A percentile compares a stretch with the other conserved stretches of the same genome.
phyloP scores from a whole-genome alignment of 2,329 filamentous ascomycete genomes.

The Thielaviopsis euricoi region DNA sequence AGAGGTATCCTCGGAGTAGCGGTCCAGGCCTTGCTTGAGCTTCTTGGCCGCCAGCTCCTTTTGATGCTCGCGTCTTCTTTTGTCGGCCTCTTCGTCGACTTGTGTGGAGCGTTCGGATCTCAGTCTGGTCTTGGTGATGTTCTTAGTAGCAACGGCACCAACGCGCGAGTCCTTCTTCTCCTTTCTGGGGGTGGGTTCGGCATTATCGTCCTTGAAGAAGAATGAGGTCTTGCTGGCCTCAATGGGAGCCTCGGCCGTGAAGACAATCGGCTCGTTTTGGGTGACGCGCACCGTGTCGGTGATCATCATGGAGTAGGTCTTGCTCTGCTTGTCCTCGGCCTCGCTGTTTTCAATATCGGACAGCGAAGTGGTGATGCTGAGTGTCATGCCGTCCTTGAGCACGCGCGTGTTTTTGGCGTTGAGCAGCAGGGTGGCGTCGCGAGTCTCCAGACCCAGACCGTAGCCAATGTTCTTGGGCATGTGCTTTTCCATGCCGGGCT shows the following conservation, averaged over 20 bases:
- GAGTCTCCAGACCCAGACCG: slow-evolving; percentile 82
- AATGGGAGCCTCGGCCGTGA: slow-evolving; percentile 82
- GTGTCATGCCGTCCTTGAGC: slow-evolving; percentile 92
- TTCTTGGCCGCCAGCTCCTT: slow-evolving; percentile 78
- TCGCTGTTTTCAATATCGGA: slow-evolving; percentile 76
- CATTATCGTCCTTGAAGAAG: slow-evolving; percentile 94
- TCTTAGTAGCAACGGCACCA: slow-evolving; percentile 79
- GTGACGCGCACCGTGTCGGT: slow-evolving; percentile 89
- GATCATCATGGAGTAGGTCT: slow-evolving; percentile 74
- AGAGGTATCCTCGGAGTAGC: slow-evolving; percentile 72
- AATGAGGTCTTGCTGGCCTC: slow-evolving; percentile 92
- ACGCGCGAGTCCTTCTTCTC: slow-evolving; percentile 71
- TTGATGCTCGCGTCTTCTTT: slow-evolving; percentile 76
- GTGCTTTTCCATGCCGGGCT: slow-evolving; percentile 87
- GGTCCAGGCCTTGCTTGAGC: slow-evolving; percentile 69
- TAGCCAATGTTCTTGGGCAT: slow-evolving; percentile 86
- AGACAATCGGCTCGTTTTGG: slow-evolving; percentile 61
- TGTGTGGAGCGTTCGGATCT: slow-evolving; percentile 82
- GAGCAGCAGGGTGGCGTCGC: slow-evolving; percentile 66
- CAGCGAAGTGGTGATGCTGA: slow-evolving; percentile 79
- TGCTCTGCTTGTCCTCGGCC: slow-evolving; percentile 78
- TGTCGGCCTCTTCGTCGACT: slow-evolving; percentile 77
- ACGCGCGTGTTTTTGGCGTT: slow-evolving; percentile 72
- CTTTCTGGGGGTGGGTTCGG: slow-evolving; percentile 74
- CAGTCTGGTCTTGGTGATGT: slow-evolving; percentile 85